phyloP scores from a whole-genome alignment of 2,329 filamentous ascomycete genomes.

The Pseudocercospora cruenta region DNA sequence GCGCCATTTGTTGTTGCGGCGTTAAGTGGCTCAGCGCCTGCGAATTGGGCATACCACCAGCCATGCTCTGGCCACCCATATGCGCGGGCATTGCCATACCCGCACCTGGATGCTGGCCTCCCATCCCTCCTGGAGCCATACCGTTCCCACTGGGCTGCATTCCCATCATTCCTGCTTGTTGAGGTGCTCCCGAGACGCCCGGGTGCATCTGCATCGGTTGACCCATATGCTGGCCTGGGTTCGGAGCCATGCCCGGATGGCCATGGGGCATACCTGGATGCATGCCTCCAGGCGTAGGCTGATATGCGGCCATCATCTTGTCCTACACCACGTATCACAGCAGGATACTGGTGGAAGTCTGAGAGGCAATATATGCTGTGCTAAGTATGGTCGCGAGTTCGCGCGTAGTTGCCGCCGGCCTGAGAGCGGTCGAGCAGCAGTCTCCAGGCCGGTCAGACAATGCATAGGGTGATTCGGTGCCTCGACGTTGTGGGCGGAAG shows the following conservation, averaged over 20 bases:
- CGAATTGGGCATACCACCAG: conserved; percentile 58
- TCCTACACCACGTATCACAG: conserved; percentile 21
- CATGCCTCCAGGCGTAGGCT: conserved; percentile 67
- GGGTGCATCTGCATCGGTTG: conserved; percentile 71
- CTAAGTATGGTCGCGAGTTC: conserved; percentile 15
- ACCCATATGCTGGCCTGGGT: conserved; percentile 69
- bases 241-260: conserved; percentile 67
- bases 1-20: conserved; percentile 61
- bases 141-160: conserved; percentile 70
- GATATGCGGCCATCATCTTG: conserved; percentile 73
- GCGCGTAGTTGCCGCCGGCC: conserved; percentile 31
- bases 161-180: conserved; percentile 72
- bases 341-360: conserved; percentile 12
- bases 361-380: conserved; percentile 37
- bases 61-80: conserved; percentile 48
- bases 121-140: conserved; percentile 48
- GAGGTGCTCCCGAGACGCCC: conserved; percentile 71
- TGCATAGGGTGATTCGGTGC: conserved; percentile 32
- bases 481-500: background rate
- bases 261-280: conserved; percentile 69
- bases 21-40: conserved; percentile 74
- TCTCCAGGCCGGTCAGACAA: conserved; percentile 28
- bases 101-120: conserved; percentile 36
- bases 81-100: conserved; percentile 41
- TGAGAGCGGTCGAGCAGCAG: conserved; percentile 36